Evolutionary conservation across 192 early-diverging fungal species (phyloP).

Genomic region (Linnemannia schmuckeri): DNA sequence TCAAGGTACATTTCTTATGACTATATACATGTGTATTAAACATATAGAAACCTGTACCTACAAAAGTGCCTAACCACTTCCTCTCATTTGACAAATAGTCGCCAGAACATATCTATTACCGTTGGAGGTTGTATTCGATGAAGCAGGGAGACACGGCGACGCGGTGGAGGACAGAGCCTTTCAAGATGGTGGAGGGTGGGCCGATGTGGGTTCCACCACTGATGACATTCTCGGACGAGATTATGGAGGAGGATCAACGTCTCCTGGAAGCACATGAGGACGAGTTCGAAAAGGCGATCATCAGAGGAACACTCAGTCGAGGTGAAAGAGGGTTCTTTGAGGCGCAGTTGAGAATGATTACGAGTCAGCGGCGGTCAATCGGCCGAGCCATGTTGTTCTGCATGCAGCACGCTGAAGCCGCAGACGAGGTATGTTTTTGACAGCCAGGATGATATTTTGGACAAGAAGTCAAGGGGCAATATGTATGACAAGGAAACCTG

Average conservation of each 20-base stretch:
- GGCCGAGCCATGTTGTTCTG: constrained; percentile 87
- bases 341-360: constrained; percentile 59
- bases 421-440: constrained; percentile 69
- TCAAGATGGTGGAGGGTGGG: constrained; percentile 89
- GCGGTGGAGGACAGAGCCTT: constrained; percentile 82
- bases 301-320: constrained; percentile 63
- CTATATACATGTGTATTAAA: no score
- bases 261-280: constrained; percentile 59
- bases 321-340: constrained; percentile 63
- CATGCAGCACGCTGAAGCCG: constrained; percentile 86
- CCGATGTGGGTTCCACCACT: constrained; percentile 90
- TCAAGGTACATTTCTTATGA: constrained; percentile 61
- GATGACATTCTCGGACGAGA: constrained; percentile 76
- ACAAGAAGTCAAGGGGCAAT: not conserved
- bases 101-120: constrained; percentile 88
- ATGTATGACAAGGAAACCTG: no score
- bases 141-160: constrained; percentile 84
- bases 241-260: constrained; percentile 68
- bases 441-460: not conserved
- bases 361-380: constrained; percentile 69
- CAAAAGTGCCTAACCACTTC: not conserved
- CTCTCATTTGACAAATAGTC: constrained; percentile 48
- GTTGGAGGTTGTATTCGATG: constrained; percentile 92
- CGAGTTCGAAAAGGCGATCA: constrained; percentile 52
- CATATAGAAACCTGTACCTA: not conserved